These are phyloP conservation scores for Davidsoniella neocaledoniae DNA, from an alignment of 2,329 filamentous ascomycete species.

Conservation along the genomic window DNA sequence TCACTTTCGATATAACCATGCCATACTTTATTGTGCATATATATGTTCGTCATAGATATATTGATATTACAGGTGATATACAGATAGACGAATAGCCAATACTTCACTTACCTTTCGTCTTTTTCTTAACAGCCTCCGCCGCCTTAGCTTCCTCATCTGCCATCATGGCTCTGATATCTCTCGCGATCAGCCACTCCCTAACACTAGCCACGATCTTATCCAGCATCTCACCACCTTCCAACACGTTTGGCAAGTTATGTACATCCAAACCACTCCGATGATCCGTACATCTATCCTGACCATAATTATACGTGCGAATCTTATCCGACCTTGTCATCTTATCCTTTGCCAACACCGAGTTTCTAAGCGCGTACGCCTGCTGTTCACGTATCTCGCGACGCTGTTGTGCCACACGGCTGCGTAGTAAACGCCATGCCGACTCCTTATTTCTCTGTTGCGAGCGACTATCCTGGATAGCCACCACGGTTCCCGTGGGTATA, in stretches of 20 bases:
- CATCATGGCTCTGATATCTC: slow-evolving; percentile 56
- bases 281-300: slow-evolving; percentile 65
- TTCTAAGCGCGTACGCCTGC: slow-evolving; percentile 53
- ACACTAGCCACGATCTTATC: slow-evolving; percentile 66
- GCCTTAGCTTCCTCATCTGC: slow-evolving; percentile 37
- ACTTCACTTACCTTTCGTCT: slow-evolving; percentile 9
- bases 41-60: neutral
- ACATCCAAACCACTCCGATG: slow-evolving; percentile 68
- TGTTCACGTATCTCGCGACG: slow-evolving; percentile 72
- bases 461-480: slow-evolving; percentile 82
- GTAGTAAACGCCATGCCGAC: slow-evolving; percentile 70
- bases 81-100: too few species aligned
- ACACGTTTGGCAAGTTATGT: slow-evolving; percentile 64
- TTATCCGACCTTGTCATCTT: slow-evolving; percentile 86
- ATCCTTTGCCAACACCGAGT: slow-evolving; percentile 62
- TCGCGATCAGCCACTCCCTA: slow-evolving; percentile 54
- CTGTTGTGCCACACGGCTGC: slow-evolving; percentile 64
- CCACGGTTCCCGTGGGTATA: slow-evolving; percentile 67
- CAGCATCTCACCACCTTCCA: slow-evolving; percentile 54
- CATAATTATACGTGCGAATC: slow-evolving; percentile 77
- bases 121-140: slow-evolving; percentile 3
- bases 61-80: slow-evolving; percentile 2
- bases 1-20: neutral
- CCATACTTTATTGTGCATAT: neutral
- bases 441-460: slow-evolving; percentile 83